These are phyloP conservation scores for Lactarius evosmus DNA, from an alignment of 768 basidiomycete genomes.

Conservation along the genomic window DNA sequence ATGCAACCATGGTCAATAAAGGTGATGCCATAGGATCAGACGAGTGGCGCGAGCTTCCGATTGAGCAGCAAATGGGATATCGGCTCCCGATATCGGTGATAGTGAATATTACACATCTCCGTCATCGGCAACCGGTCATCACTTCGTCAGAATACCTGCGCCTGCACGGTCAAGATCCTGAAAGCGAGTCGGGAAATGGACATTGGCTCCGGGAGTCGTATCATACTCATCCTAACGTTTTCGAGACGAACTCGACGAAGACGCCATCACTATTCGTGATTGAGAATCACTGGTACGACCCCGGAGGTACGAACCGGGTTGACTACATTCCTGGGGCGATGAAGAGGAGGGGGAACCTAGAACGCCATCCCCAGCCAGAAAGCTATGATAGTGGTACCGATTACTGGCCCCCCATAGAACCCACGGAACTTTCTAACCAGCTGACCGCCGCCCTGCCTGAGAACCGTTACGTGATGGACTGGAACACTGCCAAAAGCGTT, in stretches of 20 bases:
- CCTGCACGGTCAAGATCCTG: conserved; percentile 38
- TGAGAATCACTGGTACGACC: conserved; percentile 43
- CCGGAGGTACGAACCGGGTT: conserved; percentile 38
- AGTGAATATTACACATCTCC: conserved; percentile 44
- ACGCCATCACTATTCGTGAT: conserved; percentile 36
- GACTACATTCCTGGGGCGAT: conserved; percentile 37
- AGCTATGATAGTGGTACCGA: conserved; percentile 19
- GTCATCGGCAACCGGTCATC: conserved; percentile 39
- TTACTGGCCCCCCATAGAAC: conserved; percentile 10
- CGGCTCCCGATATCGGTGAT: conserved; percentile 39
- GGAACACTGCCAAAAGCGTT: background rate
- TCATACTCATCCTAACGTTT: conserved; percentile 34
- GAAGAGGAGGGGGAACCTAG: conserved; percentile 36
- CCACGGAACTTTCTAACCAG: conserved; percentile 4
- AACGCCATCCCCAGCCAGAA: conserved; percentile 24
- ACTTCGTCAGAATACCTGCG: conserved; percentile 43
- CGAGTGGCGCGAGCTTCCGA: conserved; percentile 42
- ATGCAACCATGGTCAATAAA: conserved; percentile 44
- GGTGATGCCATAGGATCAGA: conserved; percentile 42
- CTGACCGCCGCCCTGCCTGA: background rate
- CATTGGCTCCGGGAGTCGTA: conserved; percentile 39
- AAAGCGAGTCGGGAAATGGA: conserved; percentile 39
- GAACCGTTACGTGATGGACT: conserved; percentile 6
- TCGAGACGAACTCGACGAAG: conserved; percentile 26
- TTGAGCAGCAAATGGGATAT: conserved; percentile 39